Evolutionary conservation across 129 eudicot species (phyloP), one percentile per base, ranked within the genome.

Genomic region (Oenanthe sinensis): DNA sequence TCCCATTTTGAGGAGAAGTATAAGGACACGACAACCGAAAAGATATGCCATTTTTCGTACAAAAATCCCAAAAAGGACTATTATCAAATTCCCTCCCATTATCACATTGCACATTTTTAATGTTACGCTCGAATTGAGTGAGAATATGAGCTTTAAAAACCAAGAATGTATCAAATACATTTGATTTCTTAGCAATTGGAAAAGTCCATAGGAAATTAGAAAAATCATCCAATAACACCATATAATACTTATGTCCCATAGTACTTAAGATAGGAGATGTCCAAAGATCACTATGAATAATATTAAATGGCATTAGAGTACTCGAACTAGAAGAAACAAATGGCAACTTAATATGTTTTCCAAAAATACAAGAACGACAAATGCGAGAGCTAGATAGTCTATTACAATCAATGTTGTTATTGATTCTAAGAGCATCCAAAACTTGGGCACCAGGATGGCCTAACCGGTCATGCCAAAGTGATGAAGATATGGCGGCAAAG

Each of bases 91-190:
- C 83, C 6, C 58, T 7, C 1, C 79, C 79, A 40, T 36, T 70
- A 20, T 80, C 78, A 55, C 78, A 54, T 24, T 80, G 78, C 20
- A 80, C 54, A 44, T 4, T 9, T 72, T 80, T 80, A 11, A 80
- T 71, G 9, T 42, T 14, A 8, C 68, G 6, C 12, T 60, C 30
- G 33, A 60, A 60, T 60, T 60, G 68, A 11, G 68, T 60, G 11
- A 8, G 10, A 60, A 60, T 8, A 20, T 19, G 28, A 60, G 26
- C 30, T 2, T n/a, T 5, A 60, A 60, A 60, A 60, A 1, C 2
- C 10, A 60, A n/a, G n/a, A 60, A 60, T 54, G 16, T 54, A n/a
- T 7, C 26, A 7, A 60, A 60, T 11, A n/a, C 28, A 3, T 60
- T 9, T 19, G 30, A 60, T 60, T 60, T 60, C 26, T 60, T 20